Evolutionary conservation across 441 rosid genomes (phyloP), one percentile per base, ranked within the genome.

Genomic region (Populus trichocarpa): DNA sequence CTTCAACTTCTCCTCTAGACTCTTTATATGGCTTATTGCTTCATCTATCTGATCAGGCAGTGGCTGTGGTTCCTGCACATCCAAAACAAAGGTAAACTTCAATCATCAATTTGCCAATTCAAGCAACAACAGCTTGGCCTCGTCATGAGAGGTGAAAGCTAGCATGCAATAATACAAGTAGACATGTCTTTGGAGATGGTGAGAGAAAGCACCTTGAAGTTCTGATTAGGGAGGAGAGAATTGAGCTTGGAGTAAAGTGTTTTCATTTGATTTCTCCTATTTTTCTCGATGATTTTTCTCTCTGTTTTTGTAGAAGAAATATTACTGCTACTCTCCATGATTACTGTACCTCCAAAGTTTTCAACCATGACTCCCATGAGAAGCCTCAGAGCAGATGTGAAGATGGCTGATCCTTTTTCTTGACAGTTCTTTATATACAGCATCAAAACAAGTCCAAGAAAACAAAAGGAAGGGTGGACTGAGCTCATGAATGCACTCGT

Each of bases 11-110:
- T 6, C 75, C 72, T 87, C 76, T 25, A 85, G 67, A 8, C 36
- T 76, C 69, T 84, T 82, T 76, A 89, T 89, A 75, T 88, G 80
- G 32, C 50, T 77, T 72, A 82, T 81, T 4, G 89, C 90, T 68
- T 84, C 91, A 82, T 88, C 91, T 74, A 89, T 77, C 65, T 86
- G 90, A 69, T 87, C 91, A 1, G 91, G 88, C 63, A 87, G 57
- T 20, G 87, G 38, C 76, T 73, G 32, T 72, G 81, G 14, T 76
- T 85, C 88, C 90, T 88, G 84, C 69, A 75, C 2, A 32, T 40
- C 65, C 46, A 38, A 66, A 46, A 32, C 18, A 72, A 33, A 23
- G 26, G 8, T 1, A 59, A 46, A 0, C 20, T 69, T 5, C 22
- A 42, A 66, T 23, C 46, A 2, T 3, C 3, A 40, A 40, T 12